These are phyloP conservation scores for Ophiostoma fasciatum DNA, from an alignment of 2,329 filamentous ascomycete species.

Conservation along the genomic window DNA sequence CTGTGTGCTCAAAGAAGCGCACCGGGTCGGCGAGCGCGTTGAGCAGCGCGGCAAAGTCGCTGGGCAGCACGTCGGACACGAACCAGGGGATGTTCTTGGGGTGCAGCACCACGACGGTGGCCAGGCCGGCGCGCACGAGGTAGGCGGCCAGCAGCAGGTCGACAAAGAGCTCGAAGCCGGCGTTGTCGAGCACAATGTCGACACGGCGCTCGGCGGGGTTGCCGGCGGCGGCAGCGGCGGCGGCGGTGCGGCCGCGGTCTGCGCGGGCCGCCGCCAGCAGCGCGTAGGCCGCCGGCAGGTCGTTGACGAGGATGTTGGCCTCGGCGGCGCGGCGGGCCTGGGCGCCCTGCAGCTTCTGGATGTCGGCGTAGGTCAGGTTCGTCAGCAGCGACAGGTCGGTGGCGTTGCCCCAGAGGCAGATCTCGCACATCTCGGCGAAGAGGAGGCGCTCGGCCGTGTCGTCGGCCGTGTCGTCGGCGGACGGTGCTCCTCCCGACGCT, in stretches of 20 bases:
- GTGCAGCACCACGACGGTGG: conserved; percentile 75
- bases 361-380: conserved; percentile 83
- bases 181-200: conserved; percentile 93
- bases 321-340: conserved; percentile 75
- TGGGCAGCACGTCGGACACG: conserved; percentile 83
- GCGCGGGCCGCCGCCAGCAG: conserved; percentile 13
- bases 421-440: conserved; percentile 89
- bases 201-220: conserved; percentile 48
- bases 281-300: conserved; percentile 37
- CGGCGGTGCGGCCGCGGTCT: conserved; percentile 17
- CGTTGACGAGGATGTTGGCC: conserved; percentile 83
- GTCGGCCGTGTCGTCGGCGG: conserved; percentile 48
- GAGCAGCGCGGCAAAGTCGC: conserved; percentile 72
- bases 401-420: conserved; percentile 94
- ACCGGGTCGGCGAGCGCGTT: conserved; percentile 64
- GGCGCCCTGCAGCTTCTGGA: conserved; percentile 87
- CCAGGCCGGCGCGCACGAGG: conserved; percentile 68
- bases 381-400: conserved; percentile 88
- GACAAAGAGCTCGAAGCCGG: conserved; percentile 93
- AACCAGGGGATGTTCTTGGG: conserved; percentile 97
- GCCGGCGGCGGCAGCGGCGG: background rate
- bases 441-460: conserved; percentile 60
- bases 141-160: conserved; percentile 88
- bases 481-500: no score
- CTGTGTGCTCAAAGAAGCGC: conserved; percentile 60